Base-by-base conservation (phyloP, 306 rosid genomes). In the Betula pendula region DNA sequence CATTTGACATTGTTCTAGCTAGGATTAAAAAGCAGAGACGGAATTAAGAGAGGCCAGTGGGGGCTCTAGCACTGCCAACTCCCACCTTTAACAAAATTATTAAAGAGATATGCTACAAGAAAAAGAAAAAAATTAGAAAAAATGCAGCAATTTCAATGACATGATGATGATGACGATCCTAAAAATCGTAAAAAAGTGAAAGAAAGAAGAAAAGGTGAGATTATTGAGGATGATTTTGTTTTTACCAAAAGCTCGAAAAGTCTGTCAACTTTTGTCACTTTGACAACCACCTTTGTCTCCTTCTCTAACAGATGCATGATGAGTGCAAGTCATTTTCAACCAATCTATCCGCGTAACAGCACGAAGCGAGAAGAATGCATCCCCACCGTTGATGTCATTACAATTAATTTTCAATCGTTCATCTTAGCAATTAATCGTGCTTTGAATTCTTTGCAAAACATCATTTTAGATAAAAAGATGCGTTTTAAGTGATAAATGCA, bases 231-330 rank as follows among this genome's bases (percentile, higher is more conserved):
- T 79, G 86, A 83, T 80, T 85, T 45, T 74, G 85, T 35, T 79
- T 75, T 70, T 33, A 73, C 68, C 19, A 43, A 73, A 56, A n/a
- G 68, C 73, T 58, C 51, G 14, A 22, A 87, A 90, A 68, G 90
- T 69, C 24, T 31, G 2, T 19, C 25, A 6, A 47, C 27, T 85
- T 85, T 86, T 81, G 80, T 84, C 84, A 81, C 80, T 44, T 78
- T 67, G 84, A 76, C 89, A 81, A 72, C 79, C 10, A 75, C 82
- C 79, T 78, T 75, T 82, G 85, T 82, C 75, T 72, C 81, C 70
- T 63, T 83, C 73, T 53, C 72, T 69, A 58, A 43, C 72, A 33
- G 8, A 38, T 14, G 25, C n/a, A 8, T n/a, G 56, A 69, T 72
- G 73, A 49, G 80, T 83, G 84, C 25, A 4, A 25, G 20, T 78